Evolutionary conservation across 2,329 filamentous ascomycete species (phyloP).

Genomic region (Verticillium alfalfae): DNA sequence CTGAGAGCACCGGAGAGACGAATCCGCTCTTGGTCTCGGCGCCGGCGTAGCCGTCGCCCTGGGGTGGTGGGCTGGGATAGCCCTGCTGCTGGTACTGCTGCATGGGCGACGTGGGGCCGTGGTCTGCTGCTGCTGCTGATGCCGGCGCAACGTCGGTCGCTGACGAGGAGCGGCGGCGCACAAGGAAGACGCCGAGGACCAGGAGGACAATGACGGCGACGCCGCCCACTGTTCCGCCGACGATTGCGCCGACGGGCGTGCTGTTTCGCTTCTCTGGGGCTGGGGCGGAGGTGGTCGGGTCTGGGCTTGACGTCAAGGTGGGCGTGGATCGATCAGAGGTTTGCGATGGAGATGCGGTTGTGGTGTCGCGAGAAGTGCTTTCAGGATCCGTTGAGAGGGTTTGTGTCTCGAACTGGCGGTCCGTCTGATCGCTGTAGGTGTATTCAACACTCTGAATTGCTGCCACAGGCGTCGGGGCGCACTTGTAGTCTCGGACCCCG

Average conservation of each 20-base stretch:
- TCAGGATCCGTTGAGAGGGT: not conserved
- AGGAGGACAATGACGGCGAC: conserved; percentile 32
- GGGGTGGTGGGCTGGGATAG: not conserved
- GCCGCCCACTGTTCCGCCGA: conserved; percentile 38
- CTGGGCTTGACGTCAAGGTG: not conserved
- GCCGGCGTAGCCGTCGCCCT: not conserved
- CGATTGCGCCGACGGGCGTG: conserved; percentile 34
- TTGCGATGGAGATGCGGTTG: not conserved
- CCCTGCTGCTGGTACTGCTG: not conserved
- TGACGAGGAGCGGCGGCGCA: conserved; percentile 24
- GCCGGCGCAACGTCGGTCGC: not conserved
- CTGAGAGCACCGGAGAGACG: not conserved
- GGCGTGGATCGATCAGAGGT: not conserved
- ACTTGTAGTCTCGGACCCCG: conserved; percentile 7
- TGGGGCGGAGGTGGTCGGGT: not conserved
- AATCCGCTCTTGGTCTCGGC: not conserved
- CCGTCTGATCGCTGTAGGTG: conserved; percentile 3
- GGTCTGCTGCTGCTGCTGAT: not conserved
- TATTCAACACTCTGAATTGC: not conserved
- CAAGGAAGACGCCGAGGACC: conserved; percentile 29
- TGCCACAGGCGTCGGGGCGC: conserved; percentile 1
- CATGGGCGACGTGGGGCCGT: not conserved
- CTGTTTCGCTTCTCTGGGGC: conserved; percentile 3
- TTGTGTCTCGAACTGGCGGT: conserved; percentile 1
- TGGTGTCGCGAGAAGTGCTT: not conserved